These are phyloP conservation scores for Breynia disticha DNA, from an alignment of 441 rosid genomes.

Conservation along the genomic window DNA sequence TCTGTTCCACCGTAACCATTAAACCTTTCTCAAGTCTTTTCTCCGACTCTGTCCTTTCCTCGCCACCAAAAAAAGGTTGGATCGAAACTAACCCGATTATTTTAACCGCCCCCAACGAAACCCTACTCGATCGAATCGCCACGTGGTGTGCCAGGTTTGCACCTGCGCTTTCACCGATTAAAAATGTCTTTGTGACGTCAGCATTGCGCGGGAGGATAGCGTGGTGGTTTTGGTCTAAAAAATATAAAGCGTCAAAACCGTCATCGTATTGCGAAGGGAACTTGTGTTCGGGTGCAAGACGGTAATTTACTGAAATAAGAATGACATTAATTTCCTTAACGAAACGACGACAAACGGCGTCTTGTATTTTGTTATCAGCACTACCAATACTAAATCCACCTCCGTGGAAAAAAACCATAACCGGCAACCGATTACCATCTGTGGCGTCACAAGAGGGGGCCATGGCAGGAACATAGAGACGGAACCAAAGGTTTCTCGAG, in stretches of 20 bases:
- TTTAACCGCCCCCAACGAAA: constrained; percentile 6
- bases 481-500: neutral
- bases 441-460: too few species aligned
- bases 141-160: constrained; percentile 12
- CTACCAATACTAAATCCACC: neutral
- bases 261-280: constrained; percentile 24
- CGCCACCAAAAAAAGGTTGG: too few species aligned
- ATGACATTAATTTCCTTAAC: neutral
- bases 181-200: neutral
- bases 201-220: neutral
- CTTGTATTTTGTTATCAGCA: neutral
- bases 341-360: neutral
- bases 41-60: constrained; percentile 25
- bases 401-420: neutral
- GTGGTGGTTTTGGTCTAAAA: constrained; percentile 7
- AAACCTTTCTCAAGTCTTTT: neutral
- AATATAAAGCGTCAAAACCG: constrained; percentile 18
- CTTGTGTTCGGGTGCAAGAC: constrained; percentile 11
- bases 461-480: neutral
- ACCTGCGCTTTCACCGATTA: constrained; percentile 21
- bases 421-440: neutral
- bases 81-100: constrained; percentile 12
- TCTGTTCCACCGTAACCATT: neutral
- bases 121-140: constrained; percentile 10
- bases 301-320: constrained; percentile 2